phyloP scores from a whole-genome alignment of 73 alveolate species.

The Paramecium sexaurelia region DNA sequence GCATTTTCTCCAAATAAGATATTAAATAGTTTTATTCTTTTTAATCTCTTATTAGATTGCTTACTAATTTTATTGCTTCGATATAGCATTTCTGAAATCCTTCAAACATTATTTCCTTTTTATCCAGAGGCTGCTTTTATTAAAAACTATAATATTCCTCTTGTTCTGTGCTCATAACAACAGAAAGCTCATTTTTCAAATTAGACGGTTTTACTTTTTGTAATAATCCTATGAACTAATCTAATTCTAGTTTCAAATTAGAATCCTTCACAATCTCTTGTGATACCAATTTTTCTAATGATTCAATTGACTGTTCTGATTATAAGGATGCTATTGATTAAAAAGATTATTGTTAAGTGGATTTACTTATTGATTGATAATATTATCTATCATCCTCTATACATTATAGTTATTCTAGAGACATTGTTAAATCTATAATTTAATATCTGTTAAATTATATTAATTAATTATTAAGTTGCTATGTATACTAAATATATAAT shows the following conservation, averaged over 20 bases:
- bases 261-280: constrained; percentile 11
- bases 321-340: background rate
- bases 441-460: background rate
- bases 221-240: constrained; percentile 24
- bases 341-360: background rate
- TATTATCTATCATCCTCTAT: background rate
- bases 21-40: background rate
- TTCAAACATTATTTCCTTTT: constrained; percentile 47
- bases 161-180: constrained; percentile 46
- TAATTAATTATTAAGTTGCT: background rate
- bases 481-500: background rate
- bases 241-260: background rate
- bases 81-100: constrained; percentile 21
- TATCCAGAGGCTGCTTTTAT: background rate
- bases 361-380: background rate
- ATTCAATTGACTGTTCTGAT: constrained; percentile 36
- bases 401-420: constrained; percentile 8
- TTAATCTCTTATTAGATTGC: background rate
- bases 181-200: constrained; percentile 32
- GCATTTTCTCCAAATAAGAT: constrained; percentile 21
- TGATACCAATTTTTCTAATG: constrained; percentile 28
- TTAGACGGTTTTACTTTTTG: constrained; percentile 30
- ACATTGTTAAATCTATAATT: background rate
- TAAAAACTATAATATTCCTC: constrained; percentile 54
- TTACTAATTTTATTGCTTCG: background rate